Percentiles rank a stretch among this genome's conserved stretches.
Evolutionary conservation across 2,329 filamentous ascomycete species (phyloP).

Genomic region (Westerdykella sp.): DNA sequence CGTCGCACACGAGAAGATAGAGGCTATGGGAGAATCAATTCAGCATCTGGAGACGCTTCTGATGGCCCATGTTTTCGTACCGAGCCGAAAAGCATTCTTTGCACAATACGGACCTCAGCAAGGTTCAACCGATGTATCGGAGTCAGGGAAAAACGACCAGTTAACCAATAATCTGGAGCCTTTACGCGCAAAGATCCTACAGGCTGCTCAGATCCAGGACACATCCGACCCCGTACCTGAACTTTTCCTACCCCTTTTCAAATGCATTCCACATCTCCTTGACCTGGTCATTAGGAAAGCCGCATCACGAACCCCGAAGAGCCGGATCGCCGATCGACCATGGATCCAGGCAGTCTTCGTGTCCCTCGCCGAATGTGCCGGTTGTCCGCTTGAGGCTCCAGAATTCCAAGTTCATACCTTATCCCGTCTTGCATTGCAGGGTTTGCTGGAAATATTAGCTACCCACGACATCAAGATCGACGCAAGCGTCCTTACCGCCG

Average conservation of each 20-base stretch:
- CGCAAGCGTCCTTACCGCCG: slow-evolving; percentile 19
- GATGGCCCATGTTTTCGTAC: slow-evolving; percentile 40
- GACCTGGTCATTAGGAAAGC: slow-evolving; percentile 39
- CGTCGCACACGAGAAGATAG: slow-evolving; percentile 1
- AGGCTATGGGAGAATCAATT: slow-evolving; percentile 6
- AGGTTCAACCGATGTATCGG: slow-evolving; percentile 3
- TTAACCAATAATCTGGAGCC: slow-evolving; percentile 20
- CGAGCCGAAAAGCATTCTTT: slow-evolving; percentile 36
- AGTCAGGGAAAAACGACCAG: slow-evolving; percentile 4
- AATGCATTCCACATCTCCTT: slow-evolving; percentile 31
- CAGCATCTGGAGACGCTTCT: slow-evolving; percentile 32
- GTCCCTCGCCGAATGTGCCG: slow-evolving; percentile 32
- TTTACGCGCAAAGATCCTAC: slow-evolving; percentile 25
- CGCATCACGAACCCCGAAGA: slow-evolving; percentile 36
- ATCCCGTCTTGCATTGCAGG: slow-evolving; percentile 20
- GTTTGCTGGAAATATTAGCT: slow-evolving; percentile 21
- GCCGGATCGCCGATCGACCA: slow-evolving; percentile 36
- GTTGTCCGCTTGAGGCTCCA: slow-evolving; percentile 21
- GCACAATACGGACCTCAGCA: neutral
- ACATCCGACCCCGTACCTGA: slow-evolving; percentile 16
- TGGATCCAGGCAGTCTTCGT: slow-evolving; percentile 42
- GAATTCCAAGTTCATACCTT: slow-evolving; percentile 14
- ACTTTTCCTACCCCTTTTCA: slow-evolving; percentile 18
- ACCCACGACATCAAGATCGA: slow-evolving; percentile 22
- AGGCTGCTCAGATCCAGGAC: slow-evolving; percentile 29